Conservation (phyloP, 805 yeast species). For the Kuraishia floccosa region DNA sequence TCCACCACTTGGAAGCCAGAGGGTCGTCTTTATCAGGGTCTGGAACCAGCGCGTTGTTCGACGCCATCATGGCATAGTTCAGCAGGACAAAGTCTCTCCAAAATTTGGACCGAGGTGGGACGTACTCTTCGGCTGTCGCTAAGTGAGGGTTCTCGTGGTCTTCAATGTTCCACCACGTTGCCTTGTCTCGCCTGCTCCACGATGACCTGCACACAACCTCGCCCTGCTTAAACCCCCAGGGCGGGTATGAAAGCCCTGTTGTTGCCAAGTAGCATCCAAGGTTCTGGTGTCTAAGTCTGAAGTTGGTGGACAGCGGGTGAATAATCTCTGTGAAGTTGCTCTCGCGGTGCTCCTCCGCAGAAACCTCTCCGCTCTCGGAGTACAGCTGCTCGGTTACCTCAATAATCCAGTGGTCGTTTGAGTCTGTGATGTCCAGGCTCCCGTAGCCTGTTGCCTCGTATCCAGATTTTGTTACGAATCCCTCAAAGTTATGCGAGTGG, state of each 20-base stretch:
- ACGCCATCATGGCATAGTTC: conserved; percentile 74
- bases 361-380: conserved; percentile 16
- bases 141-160: conserved; percentile 45
- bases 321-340: conserved; percentile 39
- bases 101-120: conserved; percentile 41
- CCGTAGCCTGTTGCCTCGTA: conserved; percentile 72
- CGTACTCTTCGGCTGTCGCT: conserved; percentile 17
- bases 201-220: conserved; percentile 62
- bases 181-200: conserved; percentile 41
- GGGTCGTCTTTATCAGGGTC: conserved; percentile 62
- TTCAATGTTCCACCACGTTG: conserved; percentile 78
- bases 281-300: conserved; percentile 59
- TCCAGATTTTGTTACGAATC: conserved; percentile 43
- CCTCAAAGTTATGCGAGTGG: conserved; percentile 59
- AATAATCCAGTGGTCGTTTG: conserved; percentile 67
- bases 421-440: conserved; percentile 50
- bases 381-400: conserved; percentile 50
- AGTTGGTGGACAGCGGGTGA: conserved; percentile 77
- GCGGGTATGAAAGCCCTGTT: conserved; percentile 72
- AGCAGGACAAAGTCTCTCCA: conserved; percentile 59
- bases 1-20: conserved; percentile 70
- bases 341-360: conserved; percentile 21
- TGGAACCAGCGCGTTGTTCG: conserved; percentile 74
- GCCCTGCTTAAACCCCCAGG: conserved; percentile 98
- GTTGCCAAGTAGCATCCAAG: conserved; percentile 82